These are phyloP conservation scores for Lagenidium giganteum DNA, from an alignment of 352 stramenopile species.

Conservation along the genomic window DNA sequence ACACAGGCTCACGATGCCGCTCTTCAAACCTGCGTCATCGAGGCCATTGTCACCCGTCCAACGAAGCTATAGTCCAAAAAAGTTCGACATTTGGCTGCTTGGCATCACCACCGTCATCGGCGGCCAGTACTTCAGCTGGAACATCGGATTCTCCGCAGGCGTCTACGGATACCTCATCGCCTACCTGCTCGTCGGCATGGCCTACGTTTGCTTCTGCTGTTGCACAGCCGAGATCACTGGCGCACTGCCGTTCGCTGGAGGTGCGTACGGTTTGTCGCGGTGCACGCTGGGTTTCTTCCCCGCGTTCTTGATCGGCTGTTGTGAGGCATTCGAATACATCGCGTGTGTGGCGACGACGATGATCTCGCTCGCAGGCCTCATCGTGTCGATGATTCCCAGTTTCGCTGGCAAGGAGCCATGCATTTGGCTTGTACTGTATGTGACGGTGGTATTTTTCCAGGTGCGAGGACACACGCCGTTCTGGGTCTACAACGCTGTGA, in stretches of 20 bases:
- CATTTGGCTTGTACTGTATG: constrained; percentile 12
- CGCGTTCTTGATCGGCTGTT: constrained; percentile 17
- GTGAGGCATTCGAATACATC: constrained; percentile 20
- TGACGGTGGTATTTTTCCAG: constrained; percentile 6
- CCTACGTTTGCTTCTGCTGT: constrained; percentile 18
- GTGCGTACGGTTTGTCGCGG: constrained; percentile 14
- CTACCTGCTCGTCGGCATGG: constrained; percentile 7
- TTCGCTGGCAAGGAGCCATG: constrained; percentile 4
- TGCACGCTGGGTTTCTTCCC: constrained; percentile 21
- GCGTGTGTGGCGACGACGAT: constrained; percentile 9
- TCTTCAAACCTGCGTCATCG: neutral
- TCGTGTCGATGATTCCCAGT: constrained; percentile 4
- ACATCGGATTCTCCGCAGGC: constrained; percentile 3
- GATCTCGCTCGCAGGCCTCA: constrained; percentile 6
- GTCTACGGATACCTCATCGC: constrained; percentile 1
- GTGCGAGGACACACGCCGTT: constrained; percentile 11
- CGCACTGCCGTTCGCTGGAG: constrained; percentile 22
- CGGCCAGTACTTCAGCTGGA: constrained; percentile 22
- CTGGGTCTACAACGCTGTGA: constrained; percentile 7
- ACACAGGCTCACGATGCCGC: too few relatives aligned
- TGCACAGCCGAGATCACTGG: constrained; percentile 19
- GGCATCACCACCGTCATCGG: constrained; percentile 9
- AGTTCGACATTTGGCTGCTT: constrained; percentile 8
- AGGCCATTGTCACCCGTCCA: neutral
- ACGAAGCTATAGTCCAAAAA: constrained; percentile 1